A percentile compares a stretch with the other conserved stretches of the same genome.
Conservation (phyloP, 345 rosid species). For the Viola odorata region DNA sequence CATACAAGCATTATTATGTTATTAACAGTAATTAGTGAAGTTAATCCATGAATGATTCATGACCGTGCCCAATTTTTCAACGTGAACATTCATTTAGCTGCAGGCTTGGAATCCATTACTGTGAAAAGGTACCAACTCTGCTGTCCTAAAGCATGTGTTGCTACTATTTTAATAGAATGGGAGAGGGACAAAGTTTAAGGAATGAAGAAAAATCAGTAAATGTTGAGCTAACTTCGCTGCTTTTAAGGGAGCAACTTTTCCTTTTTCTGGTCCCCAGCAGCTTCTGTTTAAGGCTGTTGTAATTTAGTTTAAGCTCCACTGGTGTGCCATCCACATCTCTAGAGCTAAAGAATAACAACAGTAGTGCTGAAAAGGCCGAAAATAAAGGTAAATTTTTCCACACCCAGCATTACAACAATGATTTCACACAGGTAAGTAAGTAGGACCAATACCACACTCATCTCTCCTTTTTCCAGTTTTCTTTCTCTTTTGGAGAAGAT, state of each 20-base stretch:
- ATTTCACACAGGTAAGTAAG: background rate
- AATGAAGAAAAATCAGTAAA: background rate
- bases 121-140: background rate
- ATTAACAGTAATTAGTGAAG: background rate
- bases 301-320: slow-evolving; percentile 3
- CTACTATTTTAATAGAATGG: background rate
- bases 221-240: slow-evolving; percentile 1
- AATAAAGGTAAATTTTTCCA: background rate
- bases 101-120: slow-evolving; percentile 8
- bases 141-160: background rate
- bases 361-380: background rate
- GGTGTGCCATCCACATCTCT: background rate
- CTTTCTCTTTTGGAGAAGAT: background rate
- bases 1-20: background rate
- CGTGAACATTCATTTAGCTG: background rate
- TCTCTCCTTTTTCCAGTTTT: background rate
- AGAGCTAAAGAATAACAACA: background rate
- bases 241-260: slow-evolving; percentile 10
- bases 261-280: slow-evolving; percentile 16
- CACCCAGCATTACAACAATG: background rate
- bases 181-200: slow-evolving; percentile 2
- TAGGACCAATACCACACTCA: background rate
- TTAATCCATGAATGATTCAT: background rate
- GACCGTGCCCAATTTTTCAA: background rate
- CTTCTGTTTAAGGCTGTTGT: background rate